Percentiles rank a stretch among this genome's conserved stretches.
phyloP scores from a whole-genome alignment of 2,329 filamentous ascomycete genomes.

The Alternaria viburni region DNA sequence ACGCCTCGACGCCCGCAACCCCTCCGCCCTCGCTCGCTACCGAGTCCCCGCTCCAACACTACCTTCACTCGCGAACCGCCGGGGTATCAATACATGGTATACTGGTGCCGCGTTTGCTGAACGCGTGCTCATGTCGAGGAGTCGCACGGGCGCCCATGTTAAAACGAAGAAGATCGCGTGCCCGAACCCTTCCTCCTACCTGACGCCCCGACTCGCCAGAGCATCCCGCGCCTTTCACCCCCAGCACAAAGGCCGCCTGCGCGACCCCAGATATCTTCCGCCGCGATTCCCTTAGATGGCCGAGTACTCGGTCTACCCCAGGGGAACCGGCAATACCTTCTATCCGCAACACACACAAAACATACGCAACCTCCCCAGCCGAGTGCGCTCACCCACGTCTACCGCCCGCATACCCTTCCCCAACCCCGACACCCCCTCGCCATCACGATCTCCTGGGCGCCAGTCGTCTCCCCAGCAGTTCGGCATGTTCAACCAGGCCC shows the following conservation, averaged over 20 bases:
- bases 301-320: constrained; percentile 68
- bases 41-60: constrained; percentile 20
- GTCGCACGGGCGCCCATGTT: constrained; percentile 53
- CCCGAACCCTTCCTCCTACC: constrained; percentile 53
- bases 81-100: constrained; percentile 33
- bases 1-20: constrained; percentile 5
- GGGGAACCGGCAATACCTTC: constrained; percentile 67
- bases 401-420: constrained; percentile 53
- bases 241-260: constrained; percentile 40
- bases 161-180: constrained; percentile 56
- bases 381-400: constrained; percentile 55
- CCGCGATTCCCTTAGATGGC: constrained; percentile 64
- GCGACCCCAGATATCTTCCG: constrained; percentile 28
- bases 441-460: constrained; percentile 63
- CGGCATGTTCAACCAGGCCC: constrained; percentile 75
- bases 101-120: constrained; percentile 32
- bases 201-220: constrained; percentile 37
- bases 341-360: constrained; percentile 61
- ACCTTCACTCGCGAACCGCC: constrained; percentile 18
- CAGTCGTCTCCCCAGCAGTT: constrained; percentile 56
- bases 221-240: constrained; percentile 31
- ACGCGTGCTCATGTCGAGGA: constrained; percentile 43
- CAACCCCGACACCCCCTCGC: constrained; percentile 61
- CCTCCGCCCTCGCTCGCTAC: constrained; percentile 20
- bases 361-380: constrained; percentile 53